These are phyloP conservation scores for Xylaria digitata DNA, from an alignment of 2,329 filamentous ascomycete genomes.

Conservation along the genomic window DNA sequence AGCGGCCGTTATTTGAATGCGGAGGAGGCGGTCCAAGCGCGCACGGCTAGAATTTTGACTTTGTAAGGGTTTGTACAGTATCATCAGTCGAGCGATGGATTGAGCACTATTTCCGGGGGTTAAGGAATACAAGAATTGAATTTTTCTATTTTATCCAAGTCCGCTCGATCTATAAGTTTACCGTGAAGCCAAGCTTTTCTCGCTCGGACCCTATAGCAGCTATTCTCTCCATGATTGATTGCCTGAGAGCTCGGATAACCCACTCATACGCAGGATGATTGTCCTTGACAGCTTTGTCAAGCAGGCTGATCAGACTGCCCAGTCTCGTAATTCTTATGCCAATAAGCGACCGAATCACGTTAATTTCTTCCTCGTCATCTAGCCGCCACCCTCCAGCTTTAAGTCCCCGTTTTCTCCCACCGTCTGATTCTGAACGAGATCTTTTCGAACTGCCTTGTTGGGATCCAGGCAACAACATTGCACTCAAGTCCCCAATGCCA, in stretches of 20 bases:
- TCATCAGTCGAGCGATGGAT: neutral
- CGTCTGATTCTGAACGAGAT: constrained; percentile 18
- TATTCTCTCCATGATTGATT: constrained; percentile 19
- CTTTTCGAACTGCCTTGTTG: constrained; percentile 18
- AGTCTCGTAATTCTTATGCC: constrained; percentile 21
- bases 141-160: constrained; percentile 4
- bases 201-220: constrained; percentile 10
- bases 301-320: constrained; percentile 4
- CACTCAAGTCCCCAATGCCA: constrained; percentile 16
- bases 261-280: constrained; percentile 25
- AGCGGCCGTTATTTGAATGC: constrained; percentile 21
- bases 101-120: too few relatives aligned
- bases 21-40: constrained; percentile 1
- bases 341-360: constrained; percentile 22
- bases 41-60: constrained; percentile 2
- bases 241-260: constrained; percentile 15
- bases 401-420: constrained; percentile 8
- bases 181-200: neutral
- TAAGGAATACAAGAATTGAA: neutral
- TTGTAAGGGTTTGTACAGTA: neutral
- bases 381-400: constrained; percentile 24
- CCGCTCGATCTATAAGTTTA: constrained; percentile 6
- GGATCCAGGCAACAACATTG: constrained; percentile 4
- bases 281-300: constrained; percentile 14
- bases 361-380: constrained; percentile 24